Evolutionary conservation across 495 filamentous ascomycete species (phyloP), one percentile per base, ranked within the genome.

Genomic region (Penicillium bovifimosum): DNA sequence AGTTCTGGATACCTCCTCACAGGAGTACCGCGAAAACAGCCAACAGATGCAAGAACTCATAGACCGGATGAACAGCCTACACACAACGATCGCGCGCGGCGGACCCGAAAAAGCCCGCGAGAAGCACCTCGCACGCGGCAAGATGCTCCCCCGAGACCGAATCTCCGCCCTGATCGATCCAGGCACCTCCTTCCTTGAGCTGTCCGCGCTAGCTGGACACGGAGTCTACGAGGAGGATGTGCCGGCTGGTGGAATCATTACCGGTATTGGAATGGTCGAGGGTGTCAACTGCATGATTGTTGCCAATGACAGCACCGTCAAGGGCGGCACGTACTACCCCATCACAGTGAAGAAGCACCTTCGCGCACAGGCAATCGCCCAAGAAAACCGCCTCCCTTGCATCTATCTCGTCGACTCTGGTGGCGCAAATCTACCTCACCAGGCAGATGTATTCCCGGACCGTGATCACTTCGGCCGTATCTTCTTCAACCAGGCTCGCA

Each of bases 311-410:
- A 92, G 87, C 76, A 98, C 93, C 11, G 93, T 96, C 55, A 98
- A 98, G 73, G 93, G 95, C n/a, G 93, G 93, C 41, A 96, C 95
- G 2, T 98, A 98, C 72, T 97, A 91, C 68, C 93, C 93, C 0
- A 91, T 98, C 46, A 98, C 93, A 2, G 91, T 98, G 29, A 96
- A 96, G 75, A 98, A 98, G 73, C 95, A 97, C 71, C 76, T 97
- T 11, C 83, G 93, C 49, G 93, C 93, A 18, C 93, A 98, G 68
- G 85, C 83, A 20, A 86, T 97, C 50, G 93, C 93, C 2, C 80
- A 88, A 54, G 87, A 97, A 68, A 98, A 97, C 63, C 83, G 78
- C 55, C 66, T 88, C 5, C 86, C 86, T 0, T 98, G 93, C 67
- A 88, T 98, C 61, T 98, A 97, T 70, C 78, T 98, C 28, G 93